Base-by-base conservation (phyloP, 306 rosid genomes). In the Cucumis sativus region DNA sequence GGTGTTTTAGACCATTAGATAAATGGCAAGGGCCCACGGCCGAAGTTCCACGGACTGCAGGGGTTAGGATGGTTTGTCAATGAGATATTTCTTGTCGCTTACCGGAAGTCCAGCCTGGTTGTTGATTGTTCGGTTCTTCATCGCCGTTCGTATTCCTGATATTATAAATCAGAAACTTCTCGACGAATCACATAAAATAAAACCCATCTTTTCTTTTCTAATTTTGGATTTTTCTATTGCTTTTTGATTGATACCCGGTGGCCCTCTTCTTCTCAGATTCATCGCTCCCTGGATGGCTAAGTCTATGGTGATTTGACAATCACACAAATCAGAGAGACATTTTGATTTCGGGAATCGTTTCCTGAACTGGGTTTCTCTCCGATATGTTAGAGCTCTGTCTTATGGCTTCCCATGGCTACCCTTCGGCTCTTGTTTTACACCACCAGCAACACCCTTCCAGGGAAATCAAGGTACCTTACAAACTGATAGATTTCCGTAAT, bases 381-480 rank as follows among this genome's bases (percentile, higher is more conserved):
- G 82, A 15, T 8, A 59, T 77, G 75, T 65, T 14, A 6, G 84
- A 83, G 58, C 81, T 88, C 30, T 85, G 88, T 80, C 67, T 88
- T 58, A 89, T 90, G 93, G 95, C 98, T 79, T 89, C 96, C 76
- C 88, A 85, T 76, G 87, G 83, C 40, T 89, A 82, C 81, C 90
- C 88, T 78, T 80, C 89, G 37, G 89, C 88, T 20, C 86, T 85
- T 62, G 84, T 83, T 79, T 77, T 88, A 58, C 88, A 83, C 62
- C 92, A 82, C 81, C 92, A 90, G 7, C 84, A 77, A 39, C 52
- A 56, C 77, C 60, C 82, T 52, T 30, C 78, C 78, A 6, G 76
- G 68, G 75, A 58, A 39, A 23, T 83, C 61, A 88, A 91, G 91
- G 97, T 94, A 82, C 81, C 52, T 2, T 39, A 39, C 78, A 15